A percentile compares a stretch with the other conserved stretches of the same genome.
These are phyloP conservation scores for Extremus antarcticus DNA, from an alignment of 495 filamentous ascomycete species.

Conservation along the genomic window DNA sequence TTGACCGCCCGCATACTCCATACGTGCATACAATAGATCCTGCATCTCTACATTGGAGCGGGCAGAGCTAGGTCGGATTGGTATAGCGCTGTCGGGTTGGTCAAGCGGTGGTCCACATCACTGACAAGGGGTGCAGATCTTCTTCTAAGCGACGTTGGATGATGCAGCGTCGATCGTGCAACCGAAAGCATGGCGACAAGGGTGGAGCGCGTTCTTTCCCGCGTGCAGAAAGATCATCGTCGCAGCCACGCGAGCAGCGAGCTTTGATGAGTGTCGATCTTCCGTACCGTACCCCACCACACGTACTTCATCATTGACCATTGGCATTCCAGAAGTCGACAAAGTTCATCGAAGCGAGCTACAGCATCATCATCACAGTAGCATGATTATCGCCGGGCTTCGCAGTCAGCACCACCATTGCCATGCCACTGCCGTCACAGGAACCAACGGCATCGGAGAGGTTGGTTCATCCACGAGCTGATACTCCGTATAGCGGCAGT, in stretches of 20 bases:
- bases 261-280: too few relatives aligned
- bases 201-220: too few relatives aligned
- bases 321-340: too few relatives aligned
- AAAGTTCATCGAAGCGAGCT: too few relatives aligned
- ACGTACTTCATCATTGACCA: too few relatives aligned
- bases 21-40: not conserved
- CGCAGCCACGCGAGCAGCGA: conserved; percentile 5
- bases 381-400: too few relatives aligned
- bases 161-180: conserved; percentile 1
- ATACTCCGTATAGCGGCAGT: not conserved
- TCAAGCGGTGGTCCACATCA: not conserved
- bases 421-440: not conserved
- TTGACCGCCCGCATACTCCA: not conserved
- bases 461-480: not conserved
- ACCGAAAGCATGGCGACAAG: not conserved
- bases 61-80: not conserved
- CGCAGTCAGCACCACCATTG: too few relatives aligned
- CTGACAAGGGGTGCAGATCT: not conserved
- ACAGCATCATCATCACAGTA: not conserved
- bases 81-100: not conserved
- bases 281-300: too few relatives aligned
- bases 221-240: too few relatives aligned
- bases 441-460: not conserved
- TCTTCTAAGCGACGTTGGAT: conserved; percentile 11
- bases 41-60: not conserved